Evolutionary conservation across 164 flowering plant genomes (phyloP).

Genomic region (Chimonanthus salicifolius): DNA sequence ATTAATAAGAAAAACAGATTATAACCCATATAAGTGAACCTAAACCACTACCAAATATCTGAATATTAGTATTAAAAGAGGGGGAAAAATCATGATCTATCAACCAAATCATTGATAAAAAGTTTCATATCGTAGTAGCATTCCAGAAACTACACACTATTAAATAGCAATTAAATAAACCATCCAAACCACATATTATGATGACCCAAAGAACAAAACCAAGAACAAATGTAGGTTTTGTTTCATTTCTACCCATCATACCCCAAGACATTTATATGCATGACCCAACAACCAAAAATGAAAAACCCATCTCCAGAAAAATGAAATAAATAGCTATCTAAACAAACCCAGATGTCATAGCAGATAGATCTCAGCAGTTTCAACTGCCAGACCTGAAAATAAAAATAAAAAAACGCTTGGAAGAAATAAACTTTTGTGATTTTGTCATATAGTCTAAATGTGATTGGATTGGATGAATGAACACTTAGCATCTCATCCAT

Average conservation of each 20-base stretch:
- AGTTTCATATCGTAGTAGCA: not conserved
- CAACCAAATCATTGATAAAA: too few relatives aligned
- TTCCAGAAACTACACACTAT: not conserved
- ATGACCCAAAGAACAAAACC: not conserved
- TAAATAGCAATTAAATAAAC: too few relatives aligned
- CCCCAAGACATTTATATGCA: not conserved
- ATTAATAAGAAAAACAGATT: too few relatives aligned
- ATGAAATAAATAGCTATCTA: not conserved
- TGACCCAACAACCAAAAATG: not conserved
- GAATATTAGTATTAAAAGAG: too few relatives aligned
- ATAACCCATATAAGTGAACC: too few relatives aligned
- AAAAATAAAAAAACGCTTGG: not conserved
- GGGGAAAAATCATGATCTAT: not conserved
- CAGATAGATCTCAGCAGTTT: too few relatives aligned
- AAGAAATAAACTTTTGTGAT: not conserved
- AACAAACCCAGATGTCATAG: not conserved
- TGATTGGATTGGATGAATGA: too few relatives aligned
- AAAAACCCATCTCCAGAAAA: not conserved
- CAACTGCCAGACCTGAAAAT: not conserved
- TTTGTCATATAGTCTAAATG: too few relatives aligned
- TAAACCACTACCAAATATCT: too few relatives aligned
- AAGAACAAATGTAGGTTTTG: constrained; percentile 1
- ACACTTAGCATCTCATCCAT: too few relatives aligned
- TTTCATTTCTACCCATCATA: not conserved
- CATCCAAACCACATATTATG: not conserved